Evolutionary conservation across 2,329 filamentous ascomycete species (phyloP).

Genomic region (Curvularia spicifera): DNA sequence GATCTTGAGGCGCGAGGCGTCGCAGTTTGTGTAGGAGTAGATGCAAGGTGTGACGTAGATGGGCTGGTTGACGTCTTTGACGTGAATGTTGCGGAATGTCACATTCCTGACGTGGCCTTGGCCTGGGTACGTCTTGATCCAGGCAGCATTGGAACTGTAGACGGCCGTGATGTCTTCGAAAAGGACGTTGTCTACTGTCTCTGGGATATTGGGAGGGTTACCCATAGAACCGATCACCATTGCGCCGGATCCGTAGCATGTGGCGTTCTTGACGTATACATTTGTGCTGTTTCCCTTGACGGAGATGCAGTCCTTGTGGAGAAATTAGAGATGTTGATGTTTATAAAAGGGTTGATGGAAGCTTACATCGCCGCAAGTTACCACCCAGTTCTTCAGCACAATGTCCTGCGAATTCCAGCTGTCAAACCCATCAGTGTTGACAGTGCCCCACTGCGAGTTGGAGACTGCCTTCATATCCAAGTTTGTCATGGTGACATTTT

Average conservation of each 20-base stretch:
- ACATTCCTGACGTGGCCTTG: slow-evolving; percentile 54
- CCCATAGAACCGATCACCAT: slow-evolving; percentile 66
- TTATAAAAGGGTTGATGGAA: slow-evolving; percentile 17
- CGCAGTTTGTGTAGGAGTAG: slow-evolving; percentile 45
- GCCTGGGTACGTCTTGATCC: slow-evolving; percentile 46
- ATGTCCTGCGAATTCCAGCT: slow-evolving; percentile 60
- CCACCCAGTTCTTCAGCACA: slow-evolving; percentile 55
- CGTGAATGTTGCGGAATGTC: slow-evolving; percentile 52
- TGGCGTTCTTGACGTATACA: slow-evolving; percentile 65
- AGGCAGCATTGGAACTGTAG: slow-evolving; percentile 36
- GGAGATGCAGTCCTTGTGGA: slow-evolving; percentile 62
- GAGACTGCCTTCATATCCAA: slow-evolving; percentile 60
- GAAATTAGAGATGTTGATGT: slow-evolving; percentile 48
- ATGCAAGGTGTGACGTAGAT: slow-evolving; percentile 59
- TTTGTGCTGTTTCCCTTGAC: slow-evolving; percentile 66
- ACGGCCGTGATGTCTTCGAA: slow-evolving; percentile 46
- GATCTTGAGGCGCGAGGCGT: slow-evolving; percentile 45
- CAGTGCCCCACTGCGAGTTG: slow-evolving; percentile 53
- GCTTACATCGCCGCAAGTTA: slow-evolving; percentile 42
- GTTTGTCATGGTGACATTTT: slow-evolving; percentile 61
- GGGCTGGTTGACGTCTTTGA: slow-evolving; percentile 54
- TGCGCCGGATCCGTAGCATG: slow-evolving; percentile 66
- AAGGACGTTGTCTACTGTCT: slow-evolving; percentile 60
- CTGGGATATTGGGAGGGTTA: slow-evolving; percentile 62
- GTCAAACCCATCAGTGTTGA: slow-evolving; percentile 60